Evolutionary conservation across 1,139 yeast genomes (phyloP).

Genomic region (Blastobotrys capitulatus): DNA sequence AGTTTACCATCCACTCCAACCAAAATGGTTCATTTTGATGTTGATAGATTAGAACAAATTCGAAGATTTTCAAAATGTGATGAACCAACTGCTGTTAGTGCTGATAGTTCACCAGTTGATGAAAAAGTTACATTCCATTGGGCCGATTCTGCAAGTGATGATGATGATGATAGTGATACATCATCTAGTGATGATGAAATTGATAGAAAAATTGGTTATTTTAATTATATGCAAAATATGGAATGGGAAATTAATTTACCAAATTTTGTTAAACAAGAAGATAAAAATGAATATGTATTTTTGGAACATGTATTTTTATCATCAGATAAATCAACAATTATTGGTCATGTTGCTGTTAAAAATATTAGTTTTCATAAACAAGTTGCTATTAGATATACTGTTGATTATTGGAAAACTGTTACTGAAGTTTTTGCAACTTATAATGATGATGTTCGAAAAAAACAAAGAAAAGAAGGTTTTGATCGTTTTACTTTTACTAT

Average conservation of each 20-base stretch:
- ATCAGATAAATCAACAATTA: slow-evolving; percentile 48
- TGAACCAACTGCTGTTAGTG: slow-evolving; percentile 69
- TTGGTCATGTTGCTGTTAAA: slow-evolving; percentile 70
- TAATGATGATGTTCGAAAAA: slow-evolving; percentile 54
- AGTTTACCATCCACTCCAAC: slow-evolving; percentile 75
- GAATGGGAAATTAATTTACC: slow-evolving; percentile 48
- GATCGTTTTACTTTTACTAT: slow-evolving; percentile 45
- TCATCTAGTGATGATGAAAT: slow-evolving; percentile 19
- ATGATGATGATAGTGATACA: slow-evolving; percentile 29
- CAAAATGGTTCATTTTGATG: slow-evolving; percentile 77
- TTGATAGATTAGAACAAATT: slow-evolving; percentile 50
- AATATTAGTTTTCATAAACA: slow-evolving; percentile 61
- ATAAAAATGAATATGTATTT: slow-evolving; percentile 35
- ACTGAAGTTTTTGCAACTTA: slow-evolving; percentile 63
- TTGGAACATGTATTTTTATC: slow-evolving; percentile 61
- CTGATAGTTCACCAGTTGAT: slow-evolving; percentile 50
- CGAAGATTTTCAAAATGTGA: slow-evolving; percentile 68
- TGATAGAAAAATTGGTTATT: slow-evolving; percentile 24
- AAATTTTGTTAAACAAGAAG: slow-evolving; percentile 39
- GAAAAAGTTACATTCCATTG: slow-evolving; percentile 28
- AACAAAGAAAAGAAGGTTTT: slow-evolving; percentile 32
- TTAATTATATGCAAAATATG: slow-evolving; percentile 14
- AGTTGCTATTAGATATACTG: slow-evolving; percentile 58
- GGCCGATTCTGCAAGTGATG: slow-evolving; percentile 28
- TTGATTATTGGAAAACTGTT: slow-evolving; percentile 69